Evolutionary conservation across 768 basidiomycete species (phyloP).

Genomic region (Albatrellus ellisii): DNA sequence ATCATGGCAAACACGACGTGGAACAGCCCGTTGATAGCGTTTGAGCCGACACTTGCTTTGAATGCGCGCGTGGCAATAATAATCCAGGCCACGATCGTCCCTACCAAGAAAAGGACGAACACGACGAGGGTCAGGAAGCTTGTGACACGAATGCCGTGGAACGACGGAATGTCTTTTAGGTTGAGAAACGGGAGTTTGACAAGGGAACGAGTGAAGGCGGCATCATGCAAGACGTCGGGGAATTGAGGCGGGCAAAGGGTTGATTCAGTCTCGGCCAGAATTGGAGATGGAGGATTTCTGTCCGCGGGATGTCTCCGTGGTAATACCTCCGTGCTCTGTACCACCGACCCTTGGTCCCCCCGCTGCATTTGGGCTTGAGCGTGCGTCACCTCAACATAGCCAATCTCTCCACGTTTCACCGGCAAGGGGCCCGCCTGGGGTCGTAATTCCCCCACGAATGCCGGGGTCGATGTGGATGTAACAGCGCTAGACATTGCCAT

Average conservation of each 20-base stretch:
- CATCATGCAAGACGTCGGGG: constrained; percentile 10
- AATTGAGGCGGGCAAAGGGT: not conserved
- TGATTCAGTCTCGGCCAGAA: not conserved
- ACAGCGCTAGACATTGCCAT: constrained; percentile 20
- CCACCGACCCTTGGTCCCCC: constrained; percentile 1
- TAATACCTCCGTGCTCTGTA: constrained; percentile 10
- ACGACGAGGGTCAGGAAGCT: constrained; percentile 30
- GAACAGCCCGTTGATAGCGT: constrained; percentile 31
- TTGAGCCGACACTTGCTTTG: constrained; percentile 6
- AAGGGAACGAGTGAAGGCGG: constrained; percentile 17
- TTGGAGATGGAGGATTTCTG: constrained; percentile 14
- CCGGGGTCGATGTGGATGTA: constrained; percentile 4
- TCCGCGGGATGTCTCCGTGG: constrained; percentile 42
- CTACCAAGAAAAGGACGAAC: constrained; percentile 28
- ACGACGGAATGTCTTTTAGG: constrained; percentile 22
- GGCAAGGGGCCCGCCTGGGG: constrained; percentile 52
- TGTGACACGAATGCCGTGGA: constrained; percentile 31
- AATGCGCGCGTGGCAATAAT: constrained; percentile 21
- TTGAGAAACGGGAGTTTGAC: constrained; percentile 26
- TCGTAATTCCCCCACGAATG: constrained; percentile 19
- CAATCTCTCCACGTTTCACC: constrained; percentile 52
- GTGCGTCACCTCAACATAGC: constrained; percentile 34
- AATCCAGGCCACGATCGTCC: constrained; percentile 45
- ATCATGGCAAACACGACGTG: constrained; percentile 49
- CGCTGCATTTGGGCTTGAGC: constrained; percentile 11